Conservation (phyloP, 495 filamentous ascomycete genomes). For the Xylaria venustula region DNA sequence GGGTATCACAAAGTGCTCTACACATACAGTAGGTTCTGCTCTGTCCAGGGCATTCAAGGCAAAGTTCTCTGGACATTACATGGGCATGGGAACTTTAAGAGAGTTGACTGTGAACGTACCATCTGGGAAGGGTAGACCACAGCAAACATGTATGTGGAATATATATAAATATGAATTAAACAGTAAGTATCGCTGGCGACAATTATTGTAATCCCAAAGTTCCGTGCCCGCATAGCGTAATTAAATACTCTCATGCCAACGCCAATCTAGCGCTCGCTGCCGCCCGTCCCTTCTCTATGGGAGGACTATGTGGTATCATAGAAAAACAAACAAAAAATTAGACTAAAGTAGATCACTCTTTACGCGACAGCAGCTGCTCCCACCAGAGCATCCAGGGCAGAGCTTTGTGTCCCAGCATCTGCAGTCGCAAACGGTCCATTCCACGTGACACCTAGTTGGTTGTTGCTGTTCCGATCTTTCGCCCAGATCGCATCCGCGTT, state of each 20-base stretch:
- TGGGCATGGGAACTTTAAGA: no score
- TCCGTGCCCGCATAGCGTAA: not conserved
- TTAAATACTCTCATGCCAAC: not conserved
- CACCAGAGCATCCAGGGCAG: conserved; percentile 67
- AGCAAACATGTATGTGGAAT: no score
- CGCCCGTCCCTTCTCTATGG: not conserved
- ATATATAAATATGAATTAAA: not conserved
- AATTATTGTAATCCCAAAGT: not conserved
- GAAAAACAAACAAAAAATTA: not conserved
- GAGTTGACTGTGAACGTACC: no score
- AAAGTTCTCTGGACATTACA: not conserved
- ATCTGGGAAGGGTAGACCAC: no score
- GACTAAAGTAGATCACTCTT: not conserved
- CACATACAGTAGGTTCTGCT: no score
- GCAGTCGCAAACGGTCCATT: conserved; percentile 49
- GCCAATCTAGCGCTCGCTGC: not conserved
- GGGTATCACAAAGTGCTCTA: not conserved
- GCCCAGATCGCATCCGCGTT: conserved; percentile 69
- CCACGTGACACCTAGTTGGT: conserved; percentile 59
- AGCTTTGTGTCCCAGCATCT: conserved; percentile 61
- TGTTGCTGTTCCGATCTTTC: conserved; percentile 52
- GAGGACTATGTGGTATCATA: conserved; percentile 10
- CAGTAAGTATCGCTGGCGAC: not conserved
- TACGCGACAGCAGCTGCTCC: conserved; percentile 53
- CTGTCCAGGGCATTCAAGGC: not conserved